A percentile compares a stretch with the other conserved stretches of the same genome.
Conservation (phyloP, 495 filamentous ascomycete species). For the Thozetella sp. region DNA sequence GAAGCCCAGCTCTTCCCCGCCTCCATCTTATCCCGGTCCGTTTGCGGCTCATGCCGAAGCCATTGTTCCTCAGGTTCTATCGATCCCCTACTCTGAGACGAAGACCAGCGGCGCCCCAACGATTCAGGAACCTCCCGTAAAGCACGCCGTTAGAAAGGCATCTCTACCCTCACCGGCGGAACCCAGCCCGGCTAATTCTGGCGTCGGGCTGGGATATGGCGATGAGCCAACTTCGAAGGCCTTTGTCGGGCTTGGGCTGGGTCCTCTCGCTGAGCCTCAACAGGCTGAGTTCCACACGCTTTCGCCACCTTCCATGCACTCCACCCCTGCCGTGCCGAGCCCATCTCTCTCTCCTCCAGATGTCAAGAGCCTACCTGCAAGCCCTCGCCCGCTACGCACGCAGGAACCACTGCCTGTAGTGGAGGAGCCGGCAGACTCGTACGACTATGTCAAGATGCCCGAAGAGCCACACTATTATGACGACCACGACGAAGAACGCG, state of each 20-base stretch:
- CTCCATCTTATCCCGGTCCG: background rate
- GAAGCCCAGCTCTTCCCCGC: slow-evolving; percentile 5
- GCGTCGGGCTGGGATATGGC: slow-evolving; percentile 18
- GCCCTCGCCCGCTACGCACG: slow-evolving; percentile 10
- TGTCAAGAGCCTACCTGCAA: slow-evolving; percentile 7
- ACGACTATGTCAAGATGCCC: slow-evolving; percentile 18
- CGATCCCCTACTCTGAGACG: slow-evolving; percentile 7
- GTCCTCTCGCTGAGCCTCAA: background rate
- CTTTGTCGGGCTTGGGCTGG: background rate
- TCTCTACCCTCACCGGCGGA: slow-evolving; percentile 17
- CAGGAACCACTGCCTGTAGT: slow-evolving; percentile 12
- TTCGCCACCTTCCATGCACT: background rate
- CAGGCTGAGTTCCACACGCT: background rate
- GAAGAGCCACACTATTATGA: slow-evolving; percentile 8
- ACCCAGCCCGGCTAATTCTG: slow-evolving; percentile 23
- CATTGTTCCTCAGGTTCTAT: background rate
- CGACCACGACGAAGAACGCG: slow-evolving; percentile 23
- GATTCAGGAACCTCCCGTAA: slow-evolving; percentile 35
- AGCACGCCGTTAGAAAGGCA: slow-evolving; percentile 18
- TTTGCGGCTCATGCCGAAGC: background rate
- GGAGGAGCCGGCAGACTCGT: slow-evolving; percentile 26
- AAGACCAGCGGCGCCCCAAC: slow-evolving; percentile 17
- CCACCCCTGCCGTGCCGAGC: background rate
- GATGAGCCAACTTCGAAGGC: slow-evolving; percentile 4
- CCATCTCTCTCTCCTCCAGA: slow-evolving; percentile 4